Base-by-base conservation (phyloP, 2,329 filamentous ascomycete species). In the Nakataea oryzae region DNA sequence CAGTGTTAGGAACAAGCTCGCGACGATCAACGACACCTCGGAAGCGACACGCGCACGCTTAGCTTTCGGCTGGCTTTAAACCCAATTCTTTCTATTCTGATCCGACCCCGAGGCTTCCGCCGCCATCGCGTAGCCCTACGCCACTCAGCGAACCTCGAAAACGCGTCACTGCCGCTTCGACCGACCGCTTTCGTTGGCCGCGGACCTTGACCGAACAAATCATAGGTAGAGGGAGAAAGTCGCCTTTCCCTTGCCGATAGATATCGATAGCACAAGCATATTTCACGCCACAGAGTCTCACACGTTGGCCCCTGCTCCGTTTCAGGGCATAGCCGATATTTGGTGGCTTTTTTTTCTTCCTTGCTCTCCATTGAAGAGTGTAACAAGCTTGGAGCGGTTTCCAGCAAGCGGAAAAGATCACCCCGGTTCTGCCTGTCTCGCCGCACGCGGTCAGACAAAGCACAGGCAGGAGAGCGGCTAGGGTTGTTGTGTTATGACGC, bases 401-500 rank as follows among this genome's bases (percentile, higher is more conserved):
- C 41, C 41, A 50, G 41, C 41, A 17, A 21, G 21, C 41, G 24
- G 41, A 17, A 50, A 50, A 50, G 41, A 13, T 50, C 24, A n/a
- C 41, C 41, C 41, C 41, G 17, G 21, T n/a, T 50, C 24, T 24
- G 21, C 21, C 41, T 50, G 21, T 7, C 7, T n/a, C 41, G 5
- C 41, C 41, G 41, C 41, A n/a, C 41, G 41, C 41, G 21, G 41
- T 50, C 41, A n/a, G 41, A 50, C 21, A 50, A 50, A 50, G 41
- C 21, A 50, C 41, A 13, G 21, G 41, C 41, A 21, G 41, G 41
- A 50, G 41, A 50, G 41, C 8, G 21, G 24, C 3, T 14, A 24
- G 54, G 26, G 30, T 57, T 55, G 55, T 61, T 61, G 30, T 68
- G 67, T 67, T 69, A 70, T 69, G 66, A 69, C 64, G 67, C 67